Base-by-base conservation (phyloP, 345 rosid species). In the Diplotaxis tenuifolia region DNA sequence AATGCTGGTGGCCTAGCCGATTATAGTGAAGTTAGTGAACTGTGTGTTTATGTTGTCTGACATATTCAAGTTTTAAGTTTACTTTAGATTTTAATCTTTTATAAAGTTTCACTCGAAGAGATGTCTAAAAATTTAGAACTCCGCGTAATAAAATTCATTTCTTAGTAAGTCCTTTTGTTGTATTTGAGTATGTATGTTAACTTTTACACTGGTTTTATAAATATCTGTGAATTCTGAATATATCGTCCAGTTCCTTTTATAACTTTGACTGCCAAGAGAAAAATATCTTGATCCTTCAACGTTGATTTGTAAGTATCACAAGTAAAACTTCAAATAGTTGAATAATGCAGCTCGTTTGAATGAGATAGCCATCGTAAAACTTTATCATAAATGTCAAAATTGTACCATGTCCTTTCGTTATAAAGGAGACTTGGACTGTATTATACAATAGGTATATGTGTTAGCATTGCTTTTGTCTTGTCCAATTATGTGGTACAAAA, bases 341-440 rank as follows among this genome's bases (percentile, higher is more conserved):
- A 63, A 76, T 64, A 55, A 63, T 20, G 50, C 36, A 32, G 27
- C 50, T 53, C 9, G 7, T 62, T 40, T 7, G 9, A 28, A 12
- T 12, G 58, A 58, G 27, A 76, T 58, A 58, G 36, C 29, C 14
- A 64, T 70, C 16, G 55, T 58, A 53, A 47, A 76, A 70, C 47
- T 45, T 70, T 63, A 64, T 76, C 68, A 64, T 57, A 76, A 58
- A 60, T 77, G 72, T 65, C 47, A 71, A 71, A 77, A 71, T 75
- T 63, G 79, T 76, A 77, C 75, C 7, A 65, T 77, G 76, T 77
- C 76, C 76, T 71, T 50, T 65, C 72, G 34, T 47, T 65, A 28
- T 58, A 57, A 40, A 70, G 72, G 7, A n/a, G n/a, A 55, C 67
- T 64, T 76, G 65, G 36, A 67, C 32, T 63, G 32, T 31, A 70